Base-by-base conservation (phyloP, 257 asterid species). In the Anisodus tanguticus region DNA sequence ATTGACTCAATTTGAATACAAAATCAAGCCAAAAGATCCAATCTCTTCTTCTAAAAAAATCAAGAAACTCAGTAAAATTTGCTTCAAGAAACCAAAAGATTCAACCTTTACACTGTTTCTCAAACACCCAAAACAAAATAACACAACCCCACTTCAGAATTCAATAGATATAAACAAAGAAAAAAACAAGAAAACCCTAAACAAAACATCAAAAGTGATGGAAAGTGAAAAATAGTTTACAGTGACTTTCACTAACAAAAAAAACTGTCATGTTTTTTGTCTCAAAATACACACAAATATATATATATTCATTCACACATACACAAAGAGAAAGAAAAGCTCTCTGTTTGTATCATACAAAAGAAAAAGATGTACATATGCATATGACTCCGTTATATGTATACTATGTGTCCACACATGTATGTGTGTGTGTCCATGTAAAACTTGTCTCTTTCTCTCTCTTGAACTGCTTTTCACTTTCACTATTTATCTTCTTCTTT, bases 261-360 rank as follows among this genome's bases (percentile, higher is more conserved):
- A 74, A 80, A 83, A 78, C 85, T 88, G 90, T 88, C 90, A 88
- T 88, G 83, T 85, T 85, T 85, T 85, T 79, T 88, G 90, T 88
- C 88, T 83, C 85, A 85, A 84, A 64, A 83, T 74, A 58, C 60
- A 80, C 82, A 83, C 26, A 85, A 72, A 66, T 74, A 74, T 49
- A 74, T 74, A 79, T 49, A 22, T 22, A 22, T 22, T 22, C 26
- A 22, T 17, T 31, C 72, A 6, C 76, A 39, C 26, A 10, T 60
- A 74, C 64, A 12, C 8, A 76, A 9, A 81, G 62, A 82, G 37
- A 68, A 58, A 63, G 62, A 67, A 59, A 31, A 53, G 82, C 80
- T 83, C 64, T 69, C 59, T 72, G 51, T 80, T 49, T 69, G 63
- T 55, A 55, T 4, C 66, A 68, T 67, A 43, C 53, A 53, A 54